Conservation (phyloP, 2,329 filamentous ascomycete genomes). For the Penicillium sp. region DNA sequence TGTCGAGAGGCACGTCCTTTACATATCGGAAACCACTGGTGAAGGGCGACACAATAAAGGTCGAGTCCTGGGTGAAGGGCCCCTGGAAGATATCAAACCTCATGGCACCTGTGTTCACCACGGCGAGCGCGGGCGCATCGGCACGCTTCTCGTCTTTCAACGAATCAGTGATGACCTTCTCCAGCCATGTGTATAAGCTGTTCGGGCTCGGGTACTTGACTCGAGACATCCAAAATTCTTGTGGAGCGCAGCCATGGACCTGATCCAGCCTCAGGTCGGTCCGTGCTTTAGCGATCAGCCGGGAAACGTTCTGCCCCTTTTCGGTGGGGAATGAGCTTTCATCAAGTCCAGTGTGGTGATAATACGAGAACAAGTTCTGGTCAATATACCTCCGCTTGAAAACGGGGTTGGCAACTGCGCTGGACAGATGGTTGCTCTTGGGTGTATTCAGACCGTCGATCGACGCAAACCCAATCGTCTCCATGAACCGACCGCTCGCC, state of each 20-base stretch:
- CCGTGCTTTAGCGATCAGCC: constrained; percentile 69
- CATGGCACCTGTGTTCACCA: constrained; percentile 87
- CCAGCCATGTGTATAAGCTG: constrained; percentile 82
- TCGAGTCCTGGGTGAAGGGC: constrained; percentile 82
- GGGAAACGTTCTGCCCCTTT: constrained; percentile 70
- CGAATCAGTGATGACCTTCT: constrained; percentile 71
- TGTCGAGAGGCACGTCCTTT: constrained; percentile 75
- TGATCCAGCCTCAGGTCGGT: constrained; percentile 71
- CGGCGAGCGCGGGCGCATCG: constrained; percentile 64
- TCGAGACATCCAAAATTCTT: constrained; percentile 78
- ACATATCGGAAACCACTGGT: constrained; percentile 75
- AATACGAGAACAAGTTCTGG: constrained; percentile 83
- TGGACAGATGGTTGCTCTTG: constrained; percentile 33
- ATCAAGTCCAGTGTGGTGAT: constrained; percentile 77
- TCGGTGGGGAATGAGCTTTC: constrained; percentile 73
- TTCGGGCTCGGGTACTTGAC: constrained; percentile 70
- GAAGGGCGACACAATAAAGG: constrained; percentile 86
- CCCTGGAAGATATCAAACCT: constrained; percentile 96
- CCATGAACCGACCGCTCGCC: constrained; percentile 88
- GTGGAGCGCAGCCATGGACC: constrained; percentile 79
- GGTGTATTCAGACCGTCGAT: constrained; percentile 64
- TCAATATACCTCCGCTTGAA: constrained; percentile 88
- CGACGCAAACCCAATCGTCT: constrained; percentile 93
- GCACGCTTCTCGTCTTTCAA: constrained; percentile 60
- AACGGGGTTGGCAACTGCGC: constrained; percentile 42